A percentile compares a stretch with the other conserved stretches of the same genome.
Evolutionary conservation across 202 grass and related monocot species (phyloP).

Genomic region (Panicum hallii): DNA sequence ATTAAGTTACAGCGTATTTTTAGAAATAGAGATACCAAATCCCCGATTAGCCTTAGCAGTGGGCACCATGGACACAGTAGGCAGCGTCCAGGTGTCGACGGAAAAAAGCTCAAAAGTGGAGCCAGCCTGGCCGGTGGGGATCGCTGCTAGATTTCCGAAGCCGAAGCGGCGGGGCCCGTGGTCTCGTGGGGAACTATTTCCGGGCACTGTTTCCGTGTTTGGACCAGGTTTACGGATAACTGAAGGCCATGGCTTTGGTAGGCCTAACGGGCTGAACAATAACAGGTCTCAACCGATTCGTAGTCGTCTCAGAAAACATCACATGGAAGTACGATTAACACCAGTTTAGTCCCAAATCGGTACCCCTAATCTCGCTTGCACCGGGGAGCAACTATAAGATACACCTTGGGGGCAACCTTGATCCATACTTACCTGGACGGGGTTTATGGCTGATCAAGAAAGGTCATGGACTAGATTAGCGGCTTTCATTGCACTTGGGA

Average conservation of each 20-base stretch:
- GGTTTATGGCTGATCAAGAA: conserved; percentile 11
- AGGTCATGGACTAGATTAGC: background rate
- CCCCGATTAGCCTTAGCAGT: too few species aligned
- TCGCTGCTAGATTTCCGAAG: background rate
- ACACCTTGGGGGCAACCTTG: background rate
- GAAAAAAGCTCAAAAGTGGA: background rate
- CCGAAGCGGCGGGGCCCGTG: background rate
- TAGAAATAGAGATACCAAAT: too few species aligned
- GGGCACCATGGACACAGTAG: background rate
- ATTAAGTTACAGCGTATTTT: too few species aligned
- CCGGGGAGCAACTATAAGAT: background rate
- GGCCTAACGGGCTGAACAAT: too few species aligned
- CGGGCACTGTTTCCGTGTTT: too few species aligned
- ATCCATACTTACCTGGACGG: conserved; percentile 24
- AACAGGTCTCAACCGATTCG: background rate
- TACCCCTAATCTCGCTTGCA: background rate
- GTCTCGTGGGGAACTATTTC: too few species aligned
- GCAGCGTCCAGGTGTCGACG: background rate
- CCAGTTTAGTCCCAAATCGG: background rate
- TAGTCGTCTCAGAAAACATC: background rate
- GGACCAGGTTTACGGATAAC: too few species aligned
- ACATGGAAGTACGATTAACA: background rate
- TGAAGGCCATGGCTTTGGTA: too few species aligned
- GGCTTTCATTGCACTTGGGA: conserved; percentile 44
- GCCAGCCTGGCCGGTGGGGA: background rate